phyloP scores from a whole-genome alignment of 192 early-diverging fungal genomes.

The Backusella westeae region DNA sequence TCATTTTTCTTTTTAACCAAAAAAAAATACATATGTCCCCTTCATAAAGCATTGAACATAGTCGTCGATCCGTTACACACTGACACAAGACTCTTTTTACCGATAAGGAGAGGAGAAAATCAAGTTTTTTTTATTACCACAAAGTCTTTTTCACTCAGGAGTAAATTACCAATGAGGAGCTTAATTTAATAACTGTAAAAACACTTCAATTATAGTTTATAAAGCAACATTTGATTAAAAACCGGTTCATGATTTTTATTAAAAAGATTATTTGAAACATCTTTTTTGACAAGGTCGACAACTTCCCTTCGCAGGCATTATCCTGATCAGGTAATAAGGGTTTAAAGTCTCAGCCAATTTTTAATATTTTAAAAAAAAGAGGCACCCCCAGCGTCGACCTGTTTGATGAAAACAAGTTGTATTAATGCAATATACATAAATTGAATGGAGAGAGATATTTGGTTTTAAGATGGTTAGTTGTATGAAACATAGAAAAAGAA shows the following conservation, averaged over 20 bases:
- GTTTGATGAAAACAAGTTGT: neutral
- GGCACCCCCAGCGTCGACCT: conserved; percentile 45
- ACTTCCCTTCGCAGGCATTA: conserved; percentile 53
- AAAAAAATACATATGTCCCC: neutral
- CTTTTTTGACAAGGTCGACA: conserved; percentile 1
- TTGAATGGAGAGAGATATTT: too few species aligned
- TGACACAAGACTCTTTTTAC: neutral
- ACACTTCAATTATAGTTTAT: neutral
- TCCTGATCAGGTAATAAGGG: conserved; percentile 49
- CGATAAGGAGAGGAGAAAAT: neutral
- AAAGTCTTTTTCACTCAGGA: neutral
- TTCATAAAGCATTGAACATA: too few species aligned
- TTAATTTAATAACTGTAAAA: neutral
- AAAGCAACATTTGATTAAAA: neutral
- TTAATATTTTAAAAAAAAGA: conserved; percentile 2
- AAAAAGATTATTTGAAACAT: neutral
- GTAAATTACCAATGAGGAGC: neutral
- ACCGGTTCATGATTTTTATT: neutral
- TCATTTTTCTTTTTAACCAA: too few species aligned
- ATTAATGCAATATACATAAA: neutral
- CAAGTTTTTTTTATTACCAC: neutral
- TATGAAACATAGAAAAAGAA: neutral
- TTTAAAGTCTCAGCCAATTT: conserved; percentile 44
- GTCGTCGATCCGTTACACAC: neutral
- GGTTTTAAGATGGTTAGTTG: too few species aligned